phyloP scores from a whole-genome alignment of 179 eudicot genomes.

The Carnegiea gigantea region DNA sequence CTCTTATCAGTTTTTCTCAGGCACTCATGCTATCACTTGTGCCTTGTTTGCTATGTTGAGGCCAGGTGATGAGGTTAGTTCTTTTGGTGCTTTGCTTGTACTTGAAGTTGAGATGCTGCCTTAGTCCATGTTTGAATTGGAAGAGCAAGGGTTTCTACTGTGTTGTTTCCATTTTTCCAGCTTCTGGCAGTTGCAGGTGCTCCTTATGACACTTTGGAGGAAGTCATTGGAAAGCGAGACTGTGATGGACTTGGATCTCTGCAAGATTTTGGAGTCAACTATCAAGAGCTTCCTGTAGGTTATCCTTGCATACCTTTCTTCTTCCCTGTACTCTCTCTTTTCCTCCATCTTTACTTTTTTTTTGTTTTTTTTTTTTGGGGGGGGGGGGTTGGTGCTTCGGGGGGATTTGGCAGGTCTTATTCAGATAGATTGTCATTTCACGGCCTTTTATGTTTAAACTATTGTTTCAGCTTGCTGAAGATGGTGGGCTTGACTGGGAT shows the following conservation, averaged over 20 bases:
- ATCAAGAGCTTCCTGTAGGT: slow-evolving; percentile 81
- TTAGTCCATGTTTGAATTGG: slow-evolving; percentile 11
- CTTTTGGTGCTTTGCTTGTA: slow-evolving; percentile 12
- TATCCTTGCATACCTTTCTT: not conserved
- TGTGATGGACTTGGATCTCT: slow-evolving; percentile 76
- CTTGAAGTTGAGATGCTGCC: slow-evolving; percentile 2
- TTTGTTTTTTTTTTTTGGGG: no score
- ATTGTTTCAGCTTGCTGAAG: slow-evolving; percentile 72
- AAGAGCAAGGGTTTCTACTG: slow-evolving; percentile 7
- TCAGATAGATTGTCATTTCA: not conserved
- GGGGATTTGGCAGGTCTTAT: not conserved
- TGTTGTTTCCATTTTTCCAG: slow-evolving; percentile 50
- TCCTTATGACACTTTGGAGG: slow-evolving; percentile 96
- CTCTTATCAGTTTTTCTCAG: slow-evolving; percentile 83
- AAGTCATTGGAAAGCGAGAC: slow-evolving; percentile 95
- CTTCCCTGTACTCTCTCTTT: no score
- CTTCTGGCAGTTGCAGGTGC: slow-evolving; percentile 98
- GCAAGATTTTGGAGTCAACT: slow-evolving; percentile 79
- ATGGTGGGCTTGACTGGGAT: slow-evolving; percentile 92
- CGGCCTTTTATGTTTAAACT: slow-evolving; percentile 9
- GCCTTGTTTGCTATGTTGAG: slow-evolving; percentile 93
- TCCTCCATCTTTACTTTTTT: not conserved
- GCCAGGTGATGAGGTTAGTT: slow-evolving; percentile 88
- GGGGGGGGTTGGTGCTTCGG: not conserved
- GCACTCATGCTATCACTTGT: slow-evolving; percentile 98